phyloP scores from a whole-genome alignment of 805 yeast species.

The Candida cerambycidarum region DNA sequence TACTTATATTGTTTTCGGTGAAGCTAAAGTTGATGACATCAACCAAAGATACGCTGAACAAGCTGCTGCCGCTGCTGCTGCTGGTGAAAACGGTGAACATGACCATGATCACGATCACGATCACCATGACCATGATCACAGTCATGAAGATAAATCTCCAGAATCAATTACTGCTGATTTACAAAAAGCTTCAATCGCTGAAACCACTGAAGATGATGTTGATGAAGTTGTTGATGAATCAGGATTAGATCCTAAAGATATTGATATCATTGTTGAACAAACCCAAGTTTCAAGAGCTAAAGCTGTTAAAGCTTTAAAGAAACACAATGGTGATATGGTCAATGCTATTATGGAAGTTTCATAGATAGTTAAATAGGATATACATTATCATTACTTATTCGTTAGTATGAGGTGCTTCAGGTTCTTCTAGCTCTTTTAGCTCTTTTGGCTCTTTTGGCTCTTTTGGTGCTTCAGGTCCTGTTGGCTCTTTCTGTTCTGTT shows the following conservation, averaged over 20 bases:
- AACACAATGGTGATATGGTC: slow-evolving; percentile 90
- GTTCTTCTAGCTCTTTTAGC: too few relatives aligned
- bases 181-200: slow-evolving; percentile 38
- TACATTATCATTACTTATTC: not conserved
- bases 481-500: not conserved
- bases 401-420: not conserved
- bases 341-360: slow-evolving; percentile 89
- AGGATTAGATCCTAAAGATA: slow-evolving; percentile 79
- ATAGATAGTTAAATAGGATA: slow-evolving; percentile 17
- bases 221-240: slow-evolving; percentile 80
- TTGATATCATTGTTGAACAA: slow-evolving; percentile 86
- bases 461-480: too few relatives aligned
- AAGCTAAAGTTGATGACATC: slow-evolving; percentile 94
- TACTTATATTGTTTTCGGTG: slow-evolving; percentile 95
- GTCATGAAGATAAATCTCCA: slow-evolving; percentile 57
- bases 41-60: slow-evolving; percentile 78
- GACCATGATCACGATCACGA: slow-evolving; percentile 16
- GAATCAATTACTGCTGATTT: slow-evolving; percentile 82
- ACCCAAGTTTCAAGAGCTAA: slow-evolving; percentile 84
- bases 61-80: slow-evolving; percentile 42
- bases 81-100: slow-evolving; percentile 23
- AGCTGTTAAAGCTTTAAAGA: slow-evolving; percentile 88
- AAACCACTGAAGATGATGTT: slow-evolving; percentile 34
- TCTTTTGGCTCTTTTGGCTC: not conserved
- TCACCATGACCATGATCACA: slow-evolving; percentile 16